Conservation (phyloP, 495 filamentous ascomycete species). For the Lasiosphaeris hirsuta region DNA sequence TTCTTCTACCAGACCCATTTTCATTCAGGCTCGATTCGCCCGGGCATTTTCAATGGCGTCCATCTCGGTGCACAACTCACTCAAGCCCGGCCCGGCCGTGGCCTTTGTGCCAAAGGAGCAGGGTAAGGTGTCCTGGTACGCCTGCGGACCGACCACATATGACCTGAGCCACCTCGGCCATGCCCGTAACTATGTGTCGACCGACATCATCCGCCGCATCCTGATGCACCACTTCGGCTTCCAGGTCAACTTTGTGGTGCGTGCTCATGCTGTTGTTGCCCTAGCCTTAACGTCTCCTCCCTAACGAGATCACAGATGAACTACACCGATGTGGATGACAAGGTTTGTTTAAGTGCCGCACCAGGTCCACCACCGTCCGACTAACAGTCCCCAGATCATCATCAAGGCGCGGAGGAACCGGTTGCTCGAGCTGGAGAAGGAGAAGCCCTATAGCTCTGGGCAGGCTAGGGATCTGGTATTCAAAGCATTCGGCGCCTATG, state of each 20-base stretch:
- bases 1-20: constrained; percentile 24
- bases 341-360: constrained; percentile 44
- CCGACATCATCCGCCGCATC: constrained; percentile 87
- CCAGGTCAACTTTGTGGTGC: constrained; percentile 73
- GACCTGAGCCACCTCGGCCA: constrained; percentile 89
- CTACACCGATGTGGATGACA: constrained; percentile 89
- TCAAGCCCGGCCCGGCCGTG: constrained; percentile 65
- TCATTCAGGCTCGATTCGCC: constrained; percentile 20
- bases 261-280: background rate
- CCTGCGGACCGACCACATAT: constrained; percentile 90
- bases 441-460: constrained; percentile 40
- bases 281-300: background rate
- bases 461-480: constrained; percentile 51
- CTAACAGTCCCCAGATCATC: constrained; percentile 60
- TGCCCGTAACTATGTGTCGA: constrained; percentile 83
- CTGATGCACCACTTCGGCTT: constrained; percentile 82
- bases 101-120: constrained; percentile 73
- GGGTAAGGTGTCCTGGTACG: constrained; percentile 81
- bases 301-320: constrained; percentile 58
- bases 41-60: constrained; percentile 40
- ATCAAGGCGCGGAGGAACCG: constrained; percentile 75
- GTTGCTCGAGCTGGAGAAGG: constrained; percentile 60
- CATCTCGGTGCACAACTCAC: constrained; percentile 71
- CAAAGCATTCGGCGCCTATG: constrained; percentile 68
- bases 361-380: background rate